Evolutionary conservation across 2,329 filamentous ascomycete genomes (phyloP).

Genomic region (Colletotrichum somersetense): DNA sequence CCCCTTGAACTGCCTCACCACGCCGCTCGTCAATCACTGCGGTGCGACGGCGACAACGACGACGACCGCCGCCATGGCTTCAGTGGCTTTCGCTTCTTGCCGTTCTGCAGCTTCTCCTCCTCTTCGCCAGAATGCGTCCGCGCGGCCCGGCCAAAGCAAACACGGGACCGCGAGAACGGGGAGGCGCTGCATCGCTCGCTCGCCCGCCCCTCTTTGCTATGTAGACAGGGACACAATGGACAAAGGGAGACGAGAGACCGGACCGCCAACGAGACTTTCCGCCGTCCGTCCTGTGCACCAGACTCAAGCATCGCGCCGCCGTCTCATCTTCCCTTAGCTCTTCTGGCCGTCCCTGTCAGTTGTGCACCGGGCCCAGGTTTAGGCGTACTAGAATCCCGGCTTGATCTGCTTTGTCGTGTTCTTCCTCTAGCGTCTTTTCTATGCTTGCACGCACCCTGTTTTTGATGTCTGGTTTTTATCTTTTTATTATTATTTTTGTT

Average conservation of each 20-base stretch:
- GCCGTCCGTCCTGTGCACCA: not conserved
- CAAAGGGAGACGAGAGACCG: constrained; percentile 7
- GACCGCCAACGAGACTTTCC: constrained; percentile 1
- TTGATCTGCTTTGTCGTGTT: not conserved
- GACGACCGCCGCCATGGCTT: too few relatives aligned
- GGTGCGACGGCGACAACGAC: not conserved
- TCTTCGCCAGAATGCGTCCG: not conserved
- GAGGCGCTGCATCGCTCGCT: not conserved
- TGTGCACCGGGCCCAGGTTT: not conserved
- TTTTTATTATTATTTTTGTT: not conserved
- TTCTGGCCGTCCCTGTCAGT: constrained; percentile 26
- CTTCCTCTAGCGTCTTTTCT: constrained; percentile 14
- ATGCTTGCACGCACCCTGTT: too few relatives aligned
- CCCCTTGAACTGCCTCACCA: not conserved
- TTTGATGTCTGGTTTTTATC: not conserved
- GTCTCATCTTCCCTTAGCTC: constrained; percentile 35
- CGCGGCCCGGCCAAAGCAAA: constrained; percentile 7
- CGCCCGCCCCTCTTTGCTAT: not conserved
- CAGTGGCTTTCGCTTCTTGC: not conserved
- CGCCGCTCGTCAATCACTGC: not conserved
- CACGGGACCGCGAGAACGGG: not conserved
- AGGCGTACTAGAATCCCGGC: constrained; percentile 25
- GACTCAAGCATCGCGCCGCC: constrained; percentile 21
- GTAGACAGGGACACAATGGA: not conserved
- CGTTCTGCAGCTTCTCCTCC: not conserved